Conservation (phyloP, 345 rosid genomes). For the Citrus medica region DNA sequence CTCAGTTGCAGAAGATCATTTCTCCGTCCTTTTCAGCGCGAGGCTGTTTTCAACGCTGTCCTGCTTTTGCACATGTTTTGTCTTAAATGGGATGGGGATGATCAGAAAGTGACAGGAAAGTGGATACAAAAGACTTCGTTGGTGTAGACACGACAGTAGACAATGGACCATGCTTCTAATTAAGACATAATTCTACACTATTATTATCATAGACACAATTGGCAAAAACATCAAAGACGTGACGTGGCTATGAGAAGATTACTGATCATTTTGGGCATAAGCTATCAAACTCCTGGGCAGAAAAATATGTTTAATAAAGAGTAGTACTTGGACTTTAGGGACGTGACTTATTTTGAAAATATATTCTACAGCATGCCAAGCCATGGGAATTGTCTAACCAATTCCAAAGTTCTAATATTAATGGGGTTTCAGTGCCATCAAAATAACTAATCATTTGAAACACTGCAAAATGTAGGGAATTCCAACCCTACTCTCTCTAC, state of each 20-base stretch:
- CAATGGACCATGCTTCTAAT: neutral
- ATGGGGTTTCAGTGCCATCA: neutral
- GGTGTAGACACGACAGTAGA: neutral
- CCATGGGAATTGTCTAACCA: neutral
- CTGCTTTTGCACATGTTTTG: neutral
- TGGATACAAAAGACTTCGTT: neutral
- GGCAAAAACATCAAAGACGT: neutral
- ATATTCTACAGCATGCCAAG: neutral
- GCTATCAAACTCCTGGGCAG: neutral
- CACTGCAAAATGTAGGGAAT: neutral
- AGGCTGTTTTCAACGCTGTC: neutral
- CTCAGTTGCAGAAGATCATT: neutral
- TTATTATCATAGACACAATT: neutral
- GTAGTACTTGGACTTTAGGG: neutral
- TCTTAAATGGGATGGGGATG: neutral
- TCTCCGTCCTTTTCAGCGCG: neutral
- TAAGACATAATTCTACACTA: too few species aligned
- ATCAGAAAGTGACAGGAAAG: neutral
- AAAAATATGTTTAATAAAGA: neutral
- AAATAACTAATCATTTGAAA: neutral
- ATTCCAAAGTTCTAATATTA: neutral
- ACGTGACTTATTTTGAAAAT: neutral
- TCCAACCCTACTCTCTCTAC: neutral
- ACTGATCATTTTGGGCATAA: neutral
- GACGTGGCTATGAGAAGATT: neutral